Conservation (phyloP, 805 yeast species). For the Hanseniaspora vineae region DNA sequence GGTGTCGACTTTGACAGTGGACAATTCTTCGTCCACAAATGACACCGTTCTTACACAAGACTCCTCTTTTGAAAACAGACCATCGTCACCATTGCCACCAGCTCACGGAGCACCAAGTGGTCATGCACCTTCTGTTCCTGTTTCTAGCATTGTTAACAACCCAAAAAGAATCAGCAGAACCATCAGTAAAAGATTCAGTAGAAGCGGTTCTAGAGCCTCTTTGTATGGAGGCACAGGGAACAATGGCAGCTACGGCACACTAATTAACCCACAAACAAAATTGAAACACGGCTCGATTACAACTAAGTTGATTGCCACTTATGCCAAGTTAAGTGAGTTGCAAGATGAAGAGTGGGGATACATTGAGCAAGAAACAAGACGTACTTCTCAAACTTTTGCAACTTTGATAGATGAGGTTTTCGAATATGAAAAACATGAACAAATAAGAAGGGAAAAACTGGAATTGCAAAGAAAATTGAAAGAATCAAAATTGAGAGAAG, state of each 20-base stretch:
- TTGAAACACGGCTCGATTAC: slow-evolving; percentile 61
- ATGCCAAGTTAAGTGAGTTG: slow-evolving; percentile 48
- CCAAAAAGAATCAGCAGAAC: slow-evolving; percentile 7
- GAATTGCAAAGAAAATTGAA: slow-evolving; percentile 32
- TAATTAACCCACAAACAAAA: slow-evolving; percentile 9
- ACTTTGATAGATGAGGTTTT: slow-evolving; percentile 64
- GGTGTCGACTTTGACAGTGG: slow-evolving; percentile 1
- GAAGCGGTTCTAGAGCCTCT: slow-evolving; percentile 4
- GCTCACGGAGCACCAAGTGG: slow-evolving; percentile 2
- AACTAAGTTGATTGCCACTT: slow-evolving; percentile 54
- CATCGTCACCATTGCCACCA: slow-evolving; percentile 2
- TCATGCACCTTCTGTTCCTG: slow-evolving; percentile 9
- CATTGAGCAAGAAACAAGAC: slow-evolving; percentile 57
- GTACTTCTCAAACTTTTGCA: slow-evolving; percentile 71
- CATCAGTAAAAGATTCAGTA: slow-evolving; percentile 4
- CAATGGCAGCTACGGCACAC: slow-evolving; percentile 20
- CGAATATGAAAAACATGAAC: slow-evolving; percentile 56
- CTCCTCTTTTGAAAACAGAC: slow-evolving; percentile 3
- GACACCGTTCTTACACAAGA: background rate
- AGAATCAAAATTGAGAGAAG: slow-evolving; percentile 34
- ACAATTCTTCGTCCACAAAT: background rate
- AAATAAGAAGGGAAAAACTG: slow-evolving; percentile 35
- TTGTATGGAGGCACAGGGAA: slow-evolving; percentile 14
- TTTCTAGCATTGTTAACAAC: slow-evolving; percentile 5
- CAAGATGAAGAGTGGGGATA: slow-evolving; percentile 54